Percentiles rank a stretch among this genome's conserved stretches.
Evolutionary conservation across 306 rosid genomes (phyloP).

Genomic region (Malus fusca): DNA sequence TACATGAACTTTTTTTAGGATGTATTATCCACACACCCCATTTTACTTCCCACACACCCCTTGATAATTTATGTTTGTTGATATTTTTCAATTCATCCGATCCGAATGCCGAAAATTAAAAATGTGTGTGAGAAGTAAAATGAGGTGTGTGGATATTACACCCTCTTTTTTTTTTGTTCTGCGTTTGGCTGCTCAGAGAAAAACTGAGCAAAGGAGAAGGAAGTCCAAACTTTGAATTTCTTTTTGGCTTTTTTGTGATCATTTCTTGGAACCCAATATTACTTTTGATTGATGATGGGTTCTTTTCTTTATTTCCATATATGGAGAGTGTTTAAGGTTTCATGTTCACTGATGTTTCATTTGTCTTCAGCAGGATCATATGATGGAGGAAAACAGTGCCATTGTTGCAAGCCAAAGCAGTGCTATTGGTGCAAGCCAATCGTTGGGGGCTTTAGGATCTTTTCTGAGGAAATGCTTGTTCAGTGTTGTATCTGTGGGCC

Average conservation of each 20-base stretch:
- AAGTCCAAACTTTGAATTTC: neutral
- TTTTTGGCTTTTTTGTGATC: neutral
- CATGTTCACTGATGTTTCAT: conserved; percentile 1
- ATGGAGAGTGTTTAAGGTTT: conserved; percentile 9
- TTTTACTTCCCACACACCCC: too few relatives aligned
- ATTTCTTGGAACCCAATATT: neutral
- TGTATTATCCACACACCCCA: too few relatives aligned
- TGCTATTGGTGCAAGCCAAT: conserved; percentile 10
- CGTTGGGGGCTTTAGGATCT: conserved; percentile 23
- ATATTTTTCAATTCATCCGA: too few relatives aligned
- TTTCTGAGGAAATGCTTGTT: conserved; percentile 52
- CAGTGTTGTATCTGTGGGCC: conserved; percentile 47
- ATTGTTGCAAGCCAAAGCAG: conserved; percentile 4
- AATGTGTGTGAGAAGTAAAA: too few relatives aligned
- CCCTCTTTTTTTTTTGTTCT: neutral
- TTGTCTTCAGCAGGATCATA: conserved; percentile 15
- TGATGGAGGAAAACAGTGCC: conserved; percentile 35
- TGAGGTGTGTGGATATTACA: too few relatives aligned
- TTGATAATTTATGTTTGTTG: too few relatives aligned
- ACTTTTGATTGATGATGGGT: neutral
- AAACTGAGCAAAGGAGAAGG: neutral
- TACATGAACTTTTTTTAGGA: neutral
- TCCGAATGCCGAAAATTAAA: too few relatives aligned
- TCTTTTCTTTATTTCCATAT: neutral
- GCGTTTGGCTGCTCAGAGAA: neutral